Base-by-base conservation (phyloP, 208 protist species). In the Zelonia costaricensis region DNA sequence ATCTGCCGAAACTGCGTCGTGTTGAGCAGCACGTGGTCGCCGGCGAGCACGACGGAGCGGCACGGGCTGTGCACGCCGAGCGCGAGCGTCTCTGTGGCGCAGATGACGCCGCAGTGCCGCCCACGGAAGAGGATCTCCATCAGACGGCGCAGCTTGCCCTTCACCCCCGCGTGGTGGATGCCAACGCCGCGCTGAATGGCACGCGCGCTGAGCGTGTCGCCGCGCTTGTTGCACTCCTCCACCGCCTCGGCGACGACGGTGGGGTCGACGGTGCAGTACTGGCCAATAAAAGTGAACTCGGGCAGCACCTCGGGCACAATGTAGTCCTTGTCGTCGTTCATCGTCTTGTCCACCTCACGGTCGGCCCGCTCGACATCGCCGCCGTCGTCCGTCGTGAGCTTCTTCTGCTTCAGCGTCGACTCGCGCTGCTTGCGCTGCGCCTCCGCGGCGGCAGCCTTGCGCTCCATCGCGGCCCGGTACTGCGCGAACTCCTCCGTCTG, bases 11-110 rank as follows among this genome's bases (percentile, higher is more conserved):
- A 98, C 54, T 93, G 82, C 35, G 97, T 86, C 46, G 94, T 78
- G 69, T 97, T 96, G 18, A 98, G 86, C 61, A 96, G 78, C 31
- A 95, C 76, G 52, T 88, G 79, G 60, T 98, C 96, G 60, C 93
- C 95, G 16, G 88, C 85, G 36, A 98, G 81, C 16, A 98, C 92
- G 43, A 98, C 94, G 52, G 92, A 96, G 47, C 90, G 91, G 75
- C 94, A 98, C 1, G 97, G 97, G 74, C 97, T 97, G 83, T 98
- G 94, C 53, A 99, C 86, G 59, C 97, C 96, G 10, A 98, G 78
- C n/a, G 96, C 94, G 28, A 99, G 82, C 35, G 94, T 97, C 59
- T 87, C 88, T 8, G 96, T 98, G 23, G 92, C 85, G 61, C 97
- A 86, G 53, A 98, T 89, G 38, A 98, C 86, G n/a, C 80, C 79